A percentile compares a stretch with the other conserved stretches of the same genome.
Conservation (phyloP, 176 grass and related monocot species). For the Bothriochloa decipiens region DNA sequence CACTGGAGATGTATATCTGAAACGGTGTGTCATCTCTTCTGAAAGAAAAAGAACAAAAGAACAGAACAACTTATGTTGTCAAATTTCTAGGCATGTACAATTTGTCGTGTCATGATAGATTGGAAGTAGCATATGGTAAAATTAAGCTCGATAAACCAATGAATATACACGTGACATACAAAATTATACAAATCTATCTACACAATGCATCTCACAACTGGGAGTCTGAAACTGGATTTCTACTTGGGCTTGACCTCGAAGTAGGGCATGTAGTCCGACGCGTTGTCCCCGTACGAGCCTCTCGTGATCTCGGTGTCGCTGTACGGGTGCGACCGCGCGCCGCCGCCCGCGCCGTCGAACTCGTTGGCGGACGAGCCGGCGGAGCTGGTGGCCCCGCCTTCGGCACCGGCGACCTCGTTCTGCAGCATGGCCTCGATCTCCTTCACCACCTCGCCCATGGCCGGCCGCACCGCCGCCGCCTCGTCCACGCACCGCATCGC, state of each 20-base stretch:
- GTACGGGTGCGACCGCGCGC: slow-evolving; percentile 40
- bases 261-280: slow-evolving; percentile 55
- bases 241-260: slow-evolving; percentile 55
- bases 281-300: slow-evolving; percentile 26
- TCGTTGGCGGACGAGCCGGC: slow-evolving; percentile 44
- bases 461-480: slow-evolving; percentile 42
- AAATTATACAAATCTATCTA: background rate
- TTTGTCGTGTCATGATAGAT: background rate
- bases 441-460: slow-evolving; percentile 58
- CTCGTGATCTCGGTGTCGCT: slow-evolving; percentile 47
- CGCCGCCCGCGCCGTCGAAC: slow-evolving; percentile 40
- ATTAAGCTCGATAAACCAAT: background rate
- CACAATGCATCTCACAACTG: background rate
- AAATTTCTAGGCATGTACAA: slow-evolving; percentile 18
- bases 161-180: background rate
- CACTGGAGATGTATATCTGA: background rate
- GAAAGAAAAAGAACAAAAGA: background rate
- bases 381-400: slow-evolving; percentile 12
- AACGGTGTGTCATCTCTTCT: no score
- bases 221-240: background rate
- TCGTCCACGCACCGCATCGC: slow-evolving; percentile 68
- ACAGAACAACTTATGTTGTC: background rate
- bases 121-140: background rate
- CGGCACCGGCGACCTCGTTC: slow-evolving; percentile 37
- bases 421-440: slow-evolving; percentile 68